These are phyloP conservation scores for Exophiala xenobiotica DNA, from an alignment of 2,329 filamentous ascomycete species.

Conservation along the genomic window DNA sequence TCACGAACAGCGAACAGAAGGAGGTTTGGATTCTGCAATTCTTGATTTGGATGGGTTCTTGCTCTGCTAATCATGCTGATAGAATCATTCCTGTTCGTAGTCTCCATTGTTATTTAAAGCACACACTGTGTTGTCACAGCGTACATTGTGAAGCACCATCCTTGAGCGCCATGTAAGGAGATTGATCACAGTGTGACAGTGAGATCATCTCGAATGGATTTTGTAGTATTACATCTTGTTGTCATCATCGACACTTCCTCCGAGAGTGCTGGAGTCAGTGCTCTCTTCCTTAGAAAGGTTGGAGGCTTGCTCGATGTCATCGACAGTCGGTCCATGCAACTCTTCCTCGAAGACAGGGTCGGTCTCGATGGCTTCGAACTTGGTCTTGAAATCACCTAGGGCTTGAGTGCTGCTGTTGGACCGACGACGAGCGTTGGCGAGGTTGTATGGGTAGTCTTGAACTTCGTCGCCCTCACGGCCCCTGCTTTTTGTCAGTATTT, in stretches of 20 bases:
- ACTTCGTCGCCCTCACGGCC: conserved; percentile 80
- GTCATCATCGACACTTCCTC: conserved; percentile 57
- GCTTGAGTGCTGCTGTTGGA: conserved; percentile 83
- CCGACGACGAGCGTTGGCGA: conserved; percentile 82
- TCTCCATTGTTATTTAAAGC: too few relatives aligned
- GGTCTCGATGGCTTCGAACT: conserved; percentile 86
- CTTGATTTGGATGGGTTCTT: too few relatives aligned
- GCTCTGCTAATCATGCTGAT: too few relatives aligned
- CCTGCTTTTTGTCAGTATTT: conserved; percentile 52
- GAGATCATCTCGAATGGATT: conserved; percentile 13
- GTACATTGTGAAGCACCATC: conserved; percentile 24
- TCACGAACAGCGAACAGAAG: too few relatives aligned
- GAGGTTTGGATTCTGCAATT: too few relatives aligned
- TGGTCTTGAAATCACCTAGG: conserved; percentile 84
- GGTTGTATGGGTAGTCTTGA: conserved; percentile 78
- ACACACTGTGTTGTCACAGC: conserved; percentile 23
- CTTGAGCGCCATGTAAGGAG: conserved; percentile 25
- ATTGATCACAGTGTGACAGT: conserved; percentile 2
- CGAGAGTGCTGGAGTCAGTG: conserved; percentile 54
- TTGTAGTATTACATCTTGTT: conserved; percentile 45
- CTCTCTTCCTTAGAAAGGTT: conserved; percentile 51
- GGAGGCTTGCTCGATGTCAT: conserved; percentile 51
- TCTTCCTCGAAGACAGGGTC: conserved; percentile 92
- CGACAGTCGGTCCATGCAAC: conserved; percentile 65
- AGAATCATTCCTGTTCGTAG: too few relatives aligned